Evolutionary conservation across 2,329 filamentous ascomycete species (phyloP).

Genomic region (Nemania bipapillata): DNA sequence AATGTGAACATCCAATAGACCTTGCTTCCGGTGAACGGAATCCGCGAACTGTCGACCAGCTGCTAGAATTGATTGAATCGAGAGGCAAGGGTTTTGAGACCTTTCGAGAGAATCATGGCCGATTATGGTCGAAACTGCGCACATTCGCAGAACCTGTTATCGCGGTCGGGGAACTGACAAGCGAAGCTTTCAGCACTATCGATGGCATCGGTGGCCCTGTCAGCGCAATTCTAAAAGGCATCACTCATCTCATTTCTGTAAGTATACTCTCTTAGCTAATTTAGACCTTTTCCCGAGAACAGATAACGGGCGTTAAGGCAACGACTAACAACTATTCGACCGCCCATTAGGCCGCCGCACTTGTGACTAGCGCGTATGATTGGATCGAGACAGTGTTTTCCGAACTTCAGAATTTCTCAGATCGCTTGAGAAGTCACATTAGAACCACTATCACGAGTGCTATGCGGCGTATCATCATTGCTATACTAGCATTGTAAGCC

Average conservation of each 20-base stretch:
- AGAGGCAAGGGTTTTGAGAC: neutral
- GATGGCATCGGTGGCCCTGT: conserved; percentile 16
- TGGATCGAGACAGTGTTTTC: conserved; percentile 21
- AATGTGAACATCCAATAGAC: conserved; percentile 15
- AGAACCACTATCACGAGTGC: conserved; percentile 20
- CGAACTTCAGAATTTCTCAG: conserved; percentile 23
- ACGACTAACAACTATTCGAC: neutral
- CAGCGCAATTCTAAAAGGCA: conserved; percentile 6
- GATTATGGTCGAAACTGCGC: conserved; percentile 12
- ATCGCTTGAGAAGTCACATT: conserved; percentile 15
- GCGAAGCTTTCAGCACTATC: neutral
- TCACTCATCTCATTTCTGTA: conserved; percentile 21
- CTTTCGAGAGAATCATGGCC: conserved; percentile 20
- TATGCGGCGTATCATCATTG: conserved; percentile 23
- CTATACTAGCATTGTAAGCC: conserved; percentile 21
- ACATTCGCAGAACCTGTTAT: conserved; percentile 7
- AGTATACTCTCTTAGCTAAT: neutral
- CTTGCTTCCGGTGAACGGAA: neutral
- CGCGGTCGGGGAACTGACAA: neutral
- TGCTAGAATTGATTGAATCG: conserved; percentile 20
- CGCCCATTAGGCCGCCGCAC: conserved; percentile 8
- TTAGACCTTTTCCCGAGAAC: neutral
- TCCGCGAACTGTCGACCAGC: conserved; percentile 4
- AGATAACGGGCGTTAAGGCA: neutral
- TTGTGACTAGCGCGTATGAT: conserved; percentile 23